phyloP scores from a whole-genome alignment of 2,329 filamentous ascomycete genomes.

The Penicillium sp. region DNA sequence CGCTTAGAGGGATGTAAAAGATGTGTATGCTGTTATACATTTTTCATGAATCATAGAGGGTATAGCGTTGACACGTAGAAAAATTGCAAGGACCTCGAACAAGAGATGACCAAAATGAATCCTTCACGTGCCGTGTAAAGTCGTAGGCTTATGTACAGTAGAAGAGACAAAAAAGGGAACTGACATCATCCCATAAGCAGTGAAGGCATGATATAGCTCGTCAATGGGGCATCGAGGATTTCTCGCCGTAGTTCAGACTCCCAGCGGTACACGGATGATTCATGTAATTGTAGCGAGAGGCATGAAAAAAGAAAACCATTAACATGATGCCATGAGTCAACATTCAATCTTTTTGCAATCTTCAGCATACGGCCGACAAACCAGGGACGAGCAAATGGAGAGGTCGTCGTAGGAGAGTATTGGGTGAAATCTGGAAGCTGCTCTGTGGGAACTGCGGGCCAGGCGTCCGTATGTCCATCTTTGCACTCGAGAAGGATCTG shows the following conservation, averaged over 20 bases:
- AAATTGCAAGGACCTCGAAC: not conserved
- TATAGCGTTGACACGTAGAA: not conserved
- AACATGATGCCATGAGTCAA: conserved; percentile 43
- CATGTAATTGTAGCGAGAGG: conserved; percentile 39
- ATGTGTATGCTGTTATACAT: not conserved
- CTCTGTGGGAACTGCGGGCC: not conserved
- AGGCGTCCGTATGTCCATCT: conserved; percentile 29
- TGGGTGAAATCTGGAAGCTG: conserved; percentile 36
- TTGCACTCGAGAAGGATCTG: conserved; percentile 48
- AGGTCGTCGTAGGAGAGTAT: conserved; percentile 33
- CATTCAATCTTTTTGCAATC: conserved; percentile 45
- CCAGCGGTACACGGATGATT: conserved; percentile 36
- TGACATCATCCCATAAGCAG: conserved; percentile 17
- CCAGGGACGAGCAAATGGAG: conserved; percentile 45
- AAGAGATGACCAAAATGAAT: not conserved
- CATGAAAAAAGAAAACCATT: conserved; percentile 46
- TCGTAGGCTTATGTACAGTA: not conserved
- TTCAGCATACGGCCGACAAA: conserved; percentile 50
- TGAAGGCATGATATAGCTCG: conserved; percentile 42
- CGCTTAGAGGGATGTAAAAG: conserved; percentile 6
- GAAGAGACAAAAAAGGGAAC: not conserved
- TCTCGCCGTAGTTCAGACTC: conserved; percentile 44
- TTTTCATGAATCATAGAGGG: not conserved
- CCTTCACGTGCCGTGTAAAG: not conserved
- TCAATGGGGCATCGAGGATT: conserved; percentile 45